Evolutionary conservation across 2,329 filamentous ascomycete genomes (phyloP).

Genomic region (Beauveria sp.): DNA sequence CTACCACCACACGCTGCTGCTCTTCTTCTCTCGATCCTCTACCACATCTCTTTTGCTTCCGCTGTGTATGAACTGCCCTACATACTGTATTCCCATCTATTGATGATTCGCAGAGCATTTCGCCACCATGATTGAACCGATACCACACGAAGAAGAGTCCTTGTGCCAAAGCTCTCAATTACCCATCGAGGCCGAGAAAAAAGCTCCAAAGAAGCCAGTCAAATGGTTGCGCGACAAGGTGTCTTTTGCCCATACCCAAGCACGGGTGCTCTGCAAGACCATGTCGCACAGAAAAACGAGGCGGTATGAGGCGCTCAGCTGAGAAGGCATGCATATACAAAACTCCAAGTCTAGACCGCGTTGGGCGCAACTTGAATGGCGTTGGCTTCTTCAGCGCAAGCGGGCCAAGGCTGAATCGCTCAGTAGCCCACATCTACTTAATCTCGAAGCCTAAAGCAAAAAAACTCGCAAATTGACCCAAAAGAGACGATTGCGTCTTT

Average conservation of each 20-base stretch:
- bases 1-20: too few relatives aligned
- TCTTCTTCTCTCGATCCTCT: too few relatives aligned
- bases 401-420: slow-evolving; percentile 5
- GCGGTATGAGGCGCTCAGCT: slow-evolving; percentile 3
- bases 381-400: slow-evolving; percentile 1
- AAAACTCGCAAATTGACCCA: neutral
- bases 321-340: neutral
- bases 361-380: neutral
- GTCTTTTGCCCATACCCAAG: neutral
- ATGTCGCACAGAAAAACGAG: neutral
- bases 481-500: neutral
- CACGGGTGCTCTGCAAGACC: neutral
- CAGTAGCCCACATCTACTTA: neutral
- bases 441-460: neutral
- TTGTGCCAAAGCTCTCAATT: too few relatives aligned
- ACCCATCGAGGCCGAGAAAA: too few relatives aligned
- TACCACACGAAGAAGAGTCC: too few relatives aligned
- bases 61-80: too few relatives aligned
- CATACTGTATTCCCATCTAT: too few relatives aligned
- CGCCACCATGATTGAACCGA: too few relatives aligned
- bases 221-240: neutral
- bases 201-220: too few relatives aligned
- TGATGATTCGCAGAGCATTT: too few relatives aligned
- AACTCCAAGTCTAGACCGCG: slow-evolving; percentile 1
- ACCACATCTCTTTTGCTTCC: too few relatives aligned